Conservation (phyloP, 2,329 filamentous ascomycete genomes). For the Berkeleyomyces rouxiae region DNA sequence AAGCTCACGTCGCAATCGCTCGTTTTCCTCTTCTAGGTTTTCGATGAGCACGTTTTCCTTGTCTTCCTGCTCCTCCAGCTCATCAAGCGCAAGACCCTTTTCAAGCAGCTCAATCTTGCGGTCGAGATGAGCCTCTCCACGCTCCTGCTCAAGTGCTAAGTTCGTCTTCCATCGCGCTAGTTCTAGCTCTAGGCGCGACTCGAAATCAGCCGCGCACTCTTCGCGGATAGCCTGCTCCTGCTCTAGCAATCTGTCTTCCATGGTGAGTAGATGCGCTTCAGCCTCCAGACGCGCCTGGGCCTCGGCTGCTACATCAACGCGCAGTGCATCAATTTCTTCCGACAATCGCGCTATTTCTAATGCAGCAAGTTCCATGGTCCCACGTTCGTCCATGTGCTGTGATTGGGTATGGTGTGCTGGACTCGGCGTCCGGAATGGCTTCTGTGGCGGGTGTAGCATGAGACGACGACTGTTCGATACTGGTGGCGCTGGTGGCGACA, state of each 20-base stretch:
- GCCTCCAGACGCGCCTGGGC: constrained; percentile 51
- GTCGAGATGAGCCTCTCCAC: constrained; percentile 71
- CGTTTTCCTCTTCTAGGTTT: constrained; percentile 54
- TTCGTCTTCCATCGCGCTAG: constrained; percentile 66
- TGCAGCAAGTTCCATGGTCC: constrained; percentile 68
- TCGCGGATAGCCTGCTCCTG: constrained; percentile 76
- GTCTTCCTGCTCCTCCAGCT: constrained; percentile 30
- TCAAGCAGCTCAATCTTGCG: constrained; percentile 59
- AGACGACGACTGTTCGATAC: not conserved
- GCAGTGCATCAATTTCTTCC: constrained; percentile 60
- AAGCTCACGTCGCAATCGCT: constrained; percentile 48
- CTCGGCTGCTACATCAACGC: constrained; percentile 53
- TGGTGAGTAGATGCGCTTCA: constrained; percentile 55
- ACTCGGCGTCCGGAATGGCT: constrained; percentile 4
- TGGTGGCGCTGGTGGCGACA: constrained; percentile 1
- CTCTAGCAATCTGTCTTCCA: constrained; percentile 47
- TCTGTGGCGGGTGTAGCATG: not conserved
- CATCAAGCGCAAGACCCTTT: constrained; percentile 24
- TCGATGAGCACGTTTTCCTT: constrained; percentile 42
- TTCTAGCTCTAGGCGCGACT: constrained; percentile 57
- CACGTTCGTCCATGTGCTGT: constrained; percentile 31
- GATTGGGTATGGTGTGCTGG: constrained; percentile 17
- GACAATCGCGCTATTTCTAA: constrained; percentile 66
- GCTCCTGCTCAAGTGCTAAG: constrained; percentile 62
- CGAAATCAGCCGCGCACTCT: constrained; percentile 77